Base-by-base conservation (phyloP, 225 moss, liverwort and hornwort species). In the Marchantia polymorpha region DNA sequence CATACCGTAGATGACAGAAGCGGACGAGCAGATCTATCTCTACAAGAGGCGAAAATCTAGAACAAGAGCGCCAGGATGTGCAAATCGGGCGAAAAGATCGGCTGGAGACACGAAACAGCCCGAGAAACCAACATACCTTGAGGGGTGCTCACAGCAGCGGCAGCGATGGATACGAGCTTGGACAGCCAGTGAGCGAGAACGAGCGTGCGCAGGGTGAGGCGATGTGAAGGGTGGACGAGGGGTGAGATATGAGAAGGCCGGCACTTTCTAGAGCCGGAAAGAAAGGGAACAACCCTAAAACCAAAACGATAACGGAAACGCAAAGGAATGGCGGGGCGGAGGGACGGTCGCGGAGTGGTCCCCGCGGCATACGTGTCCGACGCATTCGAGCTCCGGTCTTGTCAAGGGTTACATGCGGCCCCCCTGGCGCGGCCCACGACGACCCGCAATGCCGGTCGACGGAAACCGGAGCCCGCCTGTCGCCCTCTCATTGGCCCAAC, bases 221-320 rank as follows among this genome's bases (percentile, higher is more conserved):
- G 75, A 75, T 58, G 56, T 8, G 52, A 26, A 56, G 29, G 74
- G 74, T 31, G 74, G 75, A 75, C 75, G 59, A 75, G 75, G 29
- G 58, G 7, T 11, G 75, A 75, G 75, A 75, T 75, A 75, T 75
- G 75, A 75, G 75, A 75, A 75, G 75, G 75, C 75, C 75, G 75
- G 55, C 59, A 58, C 75, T 75, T 75, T 75, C 75, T 75, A 75
- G 75, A 75, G 31, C 58, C 75, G 75, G 58, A 55, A 46, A 75
- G 75, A 46, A 55, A 75, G 58, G 75, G 13, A 58, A 75, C 75
- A 75, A 75, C 75, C 75, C 75, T 75, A 75, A 75, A 75, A 75
- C 59, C 53, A 30, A 75, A 59, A 59, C 75, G 75, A 75, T 75
- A 75, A 75, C 75, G 75, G 75, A 75, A 59, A 75, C 75, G 31